Evolutionary conservation across 1,284 basidiomycete genomes (phyloP).

Genomic region (Apiotrichum brassicae): DNA sequence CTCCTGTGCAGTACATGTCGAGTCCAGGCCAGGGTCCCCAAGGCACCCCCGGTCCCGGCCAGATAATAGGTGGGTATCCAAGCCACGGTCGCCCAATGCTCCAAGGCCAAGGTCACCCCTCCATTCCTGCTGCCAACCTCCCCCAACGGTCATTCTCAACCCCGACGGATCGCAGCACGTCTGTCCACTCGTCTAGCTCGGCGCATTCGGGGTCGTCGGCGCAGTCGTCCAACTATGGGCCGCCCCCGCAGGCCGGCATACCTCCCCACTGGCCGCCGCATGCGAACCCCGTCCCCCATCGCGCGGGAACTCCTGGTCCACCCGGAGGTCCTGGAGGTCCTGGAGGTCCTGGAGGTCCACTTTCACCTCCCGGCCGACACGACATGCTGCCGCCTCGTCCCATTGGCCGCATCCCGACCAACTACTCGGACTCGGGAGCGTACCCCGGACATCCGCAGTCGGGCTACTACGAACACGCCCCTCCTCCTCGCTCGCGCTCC

Average conservation of each 20-base stretch:
- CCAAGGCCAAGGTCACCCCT: background rate
- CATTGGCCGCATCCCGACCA: background rate
- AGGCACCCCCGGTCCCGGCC: background rate
- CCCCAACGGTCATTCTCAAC: background rate
- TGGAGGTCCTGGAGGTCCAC: background rate
- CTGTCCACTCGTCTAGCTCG: background rate
- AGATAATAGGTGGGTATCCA: background rate
- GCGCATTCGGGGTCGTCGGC: background rate
- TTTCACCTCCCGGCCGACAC: background rate
- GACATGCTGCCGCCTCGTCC: background rate
- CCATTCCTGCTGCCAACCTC: background rate
- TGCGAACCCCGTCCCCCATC: background rate
- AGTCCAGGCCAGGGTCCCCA: background rate
- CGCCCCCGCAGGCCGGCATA: background rate
- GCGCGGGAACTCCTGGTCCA: background rate
- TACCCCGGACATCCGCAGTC: background rate
- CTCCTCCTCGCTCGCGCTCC: background rate
- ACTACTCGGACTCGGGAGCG: constrained; percentile 1
- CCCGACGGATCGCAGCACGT: background rate
- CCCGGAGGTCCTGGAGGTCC: too few species aligned
- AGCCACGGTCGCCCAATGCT: background rate
- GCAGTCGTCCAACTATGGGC: background rate
- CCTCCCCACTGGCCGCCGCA: background rate
- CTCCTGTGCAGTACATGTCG: background rate
- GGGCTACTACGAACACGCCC: background rate